A percentile compares a stretch with the other conserved stretches of the same genome.
These are phyloP conservation scores for Candida andamanensis DNA, from an alignment of 805 yeast species.

Conservation along the genomic window DNA sequence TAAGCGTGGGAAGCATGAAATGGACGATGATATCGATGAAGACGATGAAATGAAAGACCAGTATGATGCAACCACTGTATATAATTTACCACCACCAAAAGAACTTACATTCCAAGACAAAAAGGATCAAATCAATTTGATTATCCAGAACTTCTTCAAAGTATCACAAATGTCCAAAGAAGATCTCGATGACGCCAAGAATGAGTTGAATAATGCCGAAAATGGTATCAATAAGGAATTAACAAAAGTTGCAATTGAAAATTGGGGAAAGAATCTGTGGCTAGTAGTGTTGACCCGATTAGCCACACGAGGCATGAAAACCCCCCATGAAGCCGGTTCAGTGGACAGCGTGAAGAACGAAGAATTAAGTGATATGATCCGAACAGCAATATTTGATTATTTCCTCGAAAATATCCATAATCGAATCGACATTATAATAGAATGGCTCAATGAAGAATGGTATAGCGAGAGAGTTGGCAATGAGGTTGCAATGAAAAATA, in stretches of 20 bases:
- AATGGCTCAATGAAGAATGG: conserved; percentile 98
- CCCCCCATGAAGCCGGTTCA: conserved; percentile 8
- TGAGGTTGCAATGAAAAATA: conserved; percentile 22
- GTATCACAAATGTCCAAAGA: conserved; percentile 32
- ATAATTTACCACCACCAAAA: conserved; percentile 54
- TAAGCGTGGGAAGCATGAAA: conserved; percentile 13
- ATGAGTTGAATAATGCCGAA: conserved; percentile 10
- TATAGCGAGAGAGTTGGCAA: conserved; percentile 49
- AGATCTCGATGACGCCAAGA: conserved; percentile 15
- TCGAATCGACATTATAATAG: conserved; percentile 70
- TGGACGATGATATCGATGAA: conserved; percentile 28
- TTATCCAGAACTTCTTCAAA: conserved; percentile 55
- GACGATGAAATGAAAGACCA: conserved; percentile 17
- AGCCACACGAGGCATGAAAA: conserved; percentile 72
- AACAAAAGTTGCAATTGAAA: conserved; percentile 48
- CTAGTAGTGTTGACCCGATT: conserved; percentile 65
- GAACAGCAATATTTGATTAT: conserved; percentile 68
- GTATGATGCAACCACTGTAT: conserved; percentile 38
- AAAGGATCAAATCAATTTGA: conserved; percentile 49
- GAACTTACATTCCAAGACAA: conserved; percentile 50
- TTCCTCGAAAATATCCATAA: conserved; percentile 68
- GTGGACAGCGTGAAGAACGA: conserved; percentile 22
- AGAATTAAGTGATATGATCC: conserved; percentile 54
- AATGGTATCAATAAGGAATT: conserved; percentile 41
- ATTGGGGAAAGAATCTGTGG: conserved; percentile 69